Percentiles rank a stretch among this genome's conserved stretches.
Conservation (phyloP, 371 early-diverging fungal species). For the Rhizopus delemar region DNA sequence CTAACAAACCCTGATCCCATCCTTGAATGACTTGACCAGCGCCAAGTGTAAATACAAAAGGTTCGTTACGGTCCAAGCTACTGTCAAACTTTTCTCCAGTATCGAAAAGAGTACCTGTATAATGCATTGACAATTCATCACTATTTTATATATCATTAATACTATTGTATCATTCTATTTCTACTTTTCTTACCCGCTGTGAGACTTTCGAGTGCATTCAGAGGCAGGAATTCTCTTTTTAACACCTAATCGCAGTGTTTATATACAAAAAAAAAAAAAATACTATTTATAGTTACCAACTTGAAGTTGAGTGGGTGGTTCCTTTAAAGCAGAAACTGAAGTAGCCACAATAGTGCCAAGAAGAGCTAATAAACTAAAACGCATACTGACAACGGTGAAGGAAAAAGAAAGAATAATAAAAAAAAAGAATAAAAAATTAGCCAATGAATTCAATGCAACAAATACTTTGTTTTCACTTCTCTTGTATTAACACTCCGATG, state of each 20-base stretch:
- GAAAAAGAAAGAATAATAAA: conserved; percentile 2
- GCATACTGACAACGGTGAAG: conserved; percentile 5
- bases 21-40: conserved; percentile 69
- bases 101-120: conserved; percentile 73
- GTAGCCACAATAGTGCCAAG: conserved; percentile 7
- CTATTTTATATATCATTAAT: conserved; percentile 22
- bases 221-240: conserved; percentile 51
- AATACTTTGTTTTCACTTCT: too few species aligned
- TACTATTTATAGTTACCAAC: conserved; percentile 46
- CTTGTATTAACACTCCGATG: too few species aligned
- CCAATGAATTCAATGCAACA: background rate
- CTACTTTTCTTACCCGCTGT: conserved; percentile 42
- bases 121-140: conserved; percentile 78
- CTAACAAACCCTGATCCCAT: conserved; percentile 81
- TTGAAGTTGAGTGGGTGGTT: conserved; percentile 58
- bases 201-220: conserved; percentile 46
- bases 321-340: conserved; percentile 41
- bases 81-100: conserved; percentile 79
- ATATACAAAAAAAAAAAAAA: background rate
- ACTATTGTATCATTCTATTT: background rate
- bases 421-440: background rate
- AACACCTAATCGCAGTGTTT: conserved; percentile 34
- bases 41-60: conserved; percentile 78
- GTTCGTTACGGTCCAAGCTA: conserved; percentile 66
- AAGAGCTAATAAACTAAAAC: conserved; percentile 13